phyloP scores from a whole-genome alignment of 495 filamentous ascomycete species.

The Aspergillus leporis region DNA sequence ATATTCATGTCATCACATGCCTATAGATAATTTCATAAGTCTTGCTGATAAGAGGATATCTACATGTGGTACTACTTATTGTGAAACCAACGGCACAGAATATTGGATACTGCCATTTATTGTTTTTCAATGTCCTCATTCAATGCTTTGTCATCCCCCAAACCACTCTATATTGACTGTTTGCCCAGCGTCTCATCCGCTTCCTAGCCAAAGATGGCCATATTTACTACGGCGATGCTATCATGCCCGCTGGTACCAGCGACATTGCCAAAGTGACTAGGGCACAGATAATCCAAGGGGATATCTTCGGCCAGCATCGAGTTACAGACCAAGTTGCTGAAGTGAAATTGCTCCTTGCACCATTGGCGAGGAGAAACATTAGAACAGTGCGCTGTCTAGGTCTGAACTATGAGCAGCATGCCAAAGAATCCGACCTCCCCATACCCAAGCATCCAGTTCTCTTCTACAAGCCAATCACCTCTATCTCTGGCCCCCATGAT shows the following conservation, averaged over 20 bases:
- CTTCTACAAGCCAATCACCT: slow-evolving; percentile 81
- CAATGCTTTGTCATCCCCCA: too few relatives aligned
- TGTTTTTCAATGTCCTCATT: too few relatives aligned
- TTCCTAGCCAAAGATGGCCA: slow-evolving; percentile 76
- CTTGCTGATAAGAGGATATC: too few relatives aligned
- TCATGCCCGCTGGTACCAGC: slow-evolving; percentile 64
- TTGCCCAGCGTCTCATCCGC: slow-evolving; percentile 67
- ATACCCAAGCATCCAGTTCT: slow-evolving; percentile 76
- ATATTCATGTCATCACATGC: not conserved
- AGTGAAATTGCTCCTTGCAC: slow-evolving; percentile 66
- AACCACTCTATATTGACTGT: not conserved
- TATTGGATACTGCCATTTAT: too few relatives aligned
- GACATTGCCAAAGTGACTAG: slow-evolving; percentile 67
- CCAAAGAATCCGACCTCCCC: slow-evolving; percentile 73
- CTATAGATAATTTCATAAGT: too few relatives aligned
- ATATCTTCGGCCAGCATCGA: slow-evolving; percentile 69
- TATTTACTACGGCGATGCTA: slow-evolving; percentile 81
- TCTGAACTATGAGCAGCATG: slow-evolving; percentile 80
- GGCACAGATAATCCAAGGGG: slow-evolving; percentile 68
- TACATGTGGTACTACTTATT: too few relatives aligned
- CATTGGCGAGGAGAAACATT: slow-evolving; percentile 66
- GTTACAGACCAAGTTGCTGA: slow-evolving; percentile 70
- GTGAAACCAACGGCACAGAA: not conserved
- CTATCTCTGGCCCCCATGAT: slow-evolving; percentile 68
- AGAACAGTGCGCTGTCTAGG: slow-evolving; percentile 77